Evolutionary conservation across 352 stramenopile genomes (phyloP), one percentile per base, ranked within the genome.

Genomic region (Globisporangium splendens): DNA sequence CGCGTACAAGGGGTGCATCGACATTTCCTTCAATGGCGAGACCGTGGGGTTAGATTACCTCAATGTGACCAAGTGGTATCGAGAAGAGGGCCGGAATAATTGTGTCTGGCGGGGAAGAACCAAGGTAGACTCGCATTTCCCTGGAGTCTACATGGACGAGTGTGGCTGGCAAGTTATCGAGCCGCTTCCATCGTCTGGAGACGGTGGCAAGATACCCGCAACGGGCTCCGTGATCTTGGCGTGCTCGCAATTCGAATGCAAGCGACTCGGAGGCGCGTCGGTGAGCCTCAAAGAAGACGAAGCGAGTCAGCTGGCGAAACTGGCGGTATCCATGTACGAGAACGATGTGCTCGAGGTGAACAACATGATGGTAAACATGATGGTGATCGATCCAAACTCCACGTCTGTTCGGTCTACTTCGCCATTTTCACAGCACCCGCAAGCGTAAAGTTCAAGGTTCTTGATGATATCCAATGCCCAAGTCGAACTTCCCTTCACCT

Each of bases 131-230:
- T 22, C 10, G 1, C 56, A 62, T 20, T 62, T 62, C 20, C 56
- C 47, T 17, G 56, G 56, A 1, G 48, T 62, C 50, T 56, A 56
- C 24, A 56, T 56, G 20, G 56, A 62, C 39, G 56, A 62, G 50
- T 50, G 22, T 8, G 56, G 52, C 50, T 62, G 56, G 56, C 28
- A 50, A 24, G n/a, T 56, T 14, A 49, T 56, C 21, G 22, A 39
- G 8, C 54, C 54, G 1, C 14, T 46, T 35, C 28, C 28, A 35
- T 35, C 28, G 7, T 10, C 28, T 35, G 28, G 28, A 4, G 28
- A 35, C 8, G 28, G 28, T 35, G 28, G 12, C 21, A n/a, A 8
- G 44, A 53, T 8, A 17, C 5, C 46, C 14, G 11, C 20, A 21
- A 17, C 8, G 33, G 48, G 7, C 7, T n/a, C 52, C 15, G 52